Evolutionary conservation across 2,329 filamentous ascomycete species (phyloP).

Genomic region (Curvularia verruculosa): DNA sequence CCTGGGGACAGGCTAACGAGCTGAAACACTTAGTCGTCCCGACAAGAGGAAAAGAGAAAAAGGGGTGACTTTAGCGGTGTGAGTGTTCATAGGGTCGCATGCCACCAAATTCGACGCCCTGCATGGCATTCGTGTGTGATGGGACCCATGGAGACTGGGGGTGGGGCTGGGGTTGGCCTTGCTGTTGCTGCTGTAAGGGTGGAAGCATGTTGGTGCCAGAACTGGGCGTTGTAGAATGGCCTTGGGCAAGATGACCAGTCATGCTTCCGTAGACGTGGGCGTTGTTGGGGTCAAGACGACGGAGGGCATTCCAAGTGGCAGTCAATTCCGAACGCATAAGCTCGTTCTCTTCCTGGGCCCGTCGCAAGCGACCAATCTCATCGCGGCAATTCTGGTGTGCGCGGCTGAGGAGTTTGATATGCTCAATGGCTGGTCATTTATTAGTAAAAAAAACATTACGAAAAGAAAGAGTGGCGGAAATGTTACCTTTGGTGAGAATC

Average conservation of each 20-base stretch:
- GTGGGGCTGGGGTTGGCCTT: slow-evolving; percentile 32
- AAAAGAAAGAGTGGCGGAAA: slow-evolving; percentile 28
- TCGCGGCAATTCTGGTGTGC: slow-evolving; percentile 48
- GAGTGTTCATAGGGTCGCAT: slow-evolving; percentile 46
- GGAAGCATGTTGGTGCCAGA: slow-evolving; percentile 43
- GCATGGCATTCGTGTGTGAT: slow-evolving; percentile 50
- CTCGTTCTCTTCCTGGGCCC: slow-evolving; percentile 55
- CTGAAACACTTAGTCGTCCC: neutral
- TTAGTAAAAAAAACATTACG: slow-evolving; percentile 17
- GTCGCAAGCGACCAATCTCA: slow-evolving; percentile 52
- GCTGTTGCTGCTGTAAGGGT: slow-evolving; percentile 48
- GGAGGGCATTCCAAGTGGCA: slow-evolving; percentile 55
- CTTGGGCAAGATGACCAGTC: slow-evolving; percentile 53
- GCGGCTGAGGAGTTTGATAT: slow-evolving; percentile 52
- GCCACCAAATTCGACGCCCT: slow-evolving; percentile 56
- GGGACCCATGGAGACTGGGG: slow-evolving; percentile 45
- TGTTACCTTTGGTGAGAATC: slow-evolving; percentile 82
- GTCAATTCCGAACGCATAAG: slow-evolving; percentile 55
- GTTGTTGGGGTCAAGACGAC: slow-evolving; percentile 53
- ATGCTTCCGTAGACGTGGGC: slow-evolving; percentile 57
- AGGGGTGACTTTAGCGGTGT: slow-evolving; percentile 35
- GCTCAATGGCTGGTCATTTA: slow-evolving; percentile 54
- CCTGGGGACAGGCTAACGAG: neutral
- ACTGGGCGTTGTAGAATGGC: slow-evolving; percentile 40
- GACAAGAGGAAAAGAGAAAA: neutral